Percentiles rank a stretch among this genome's conserved stretches.
Conservation (phyloP, 495 filamentous ascomycete genomes). For the Xylaria nigripes region DNA sequence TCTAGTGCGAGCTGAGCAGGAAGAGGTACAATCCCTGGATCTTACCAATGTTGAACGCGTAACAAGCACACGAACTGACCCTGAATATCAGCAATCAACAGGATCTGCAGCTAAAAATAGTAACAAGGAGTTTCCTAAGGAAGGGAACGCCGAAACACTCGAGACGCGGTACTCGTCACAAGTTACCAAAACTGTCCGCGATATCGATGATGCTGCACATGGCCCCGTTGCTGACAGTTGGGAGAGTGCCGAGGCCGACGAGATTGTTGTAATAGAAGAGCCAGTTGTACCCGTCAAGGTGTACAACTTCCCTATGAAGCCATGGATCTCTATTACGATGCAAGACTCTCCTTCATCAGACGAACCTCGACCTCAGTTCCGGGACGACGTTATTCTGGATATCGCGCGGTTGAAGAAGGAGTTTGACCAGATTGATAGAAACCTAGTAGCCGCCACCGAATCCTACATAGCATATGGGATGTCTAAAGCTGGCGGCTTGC, state of each 20-base stretch:
- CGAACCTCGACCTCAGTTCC: conserved; percentile 46
- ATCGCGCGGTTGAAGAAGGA: conserved; percentile 93
- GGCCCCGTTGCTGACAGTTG: conserved; percentile 59
- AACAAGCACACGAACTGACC: conserved; percentile 34
- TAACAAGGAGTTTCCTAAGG: conserved; percentile 50
- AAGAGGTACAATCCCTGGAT: conserved; percentile 42
- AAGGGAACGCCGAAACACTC: conserved; percentile 42
- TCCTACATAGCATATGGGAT: conserved; percentile 90
- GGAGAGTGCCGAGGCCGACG: conserved; percentile 66
- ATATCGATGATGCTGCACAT: conserved; percentile 51
- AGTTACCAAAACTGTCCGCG: conserved; percentile 47
- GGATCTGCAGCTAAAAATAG: conserved; percentile 42
- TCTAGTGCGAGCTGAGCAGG: conserved; percentile 47
- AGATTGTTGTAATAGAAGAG: conserved; percentile 65
- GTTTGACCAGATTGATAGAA: conserved; percentile 94
- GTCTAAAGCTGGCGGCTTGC: conserved; percentile 80
- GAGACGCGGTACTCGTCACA: conserved; percentile 43
- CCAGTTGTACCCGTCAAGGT: conserved; percentile 60
- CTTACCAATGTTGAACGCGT: conserved; percentile 36
- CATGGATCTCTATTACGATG: conserved; percentile 74
- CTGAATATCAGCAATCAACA: conserved; percentile 38
- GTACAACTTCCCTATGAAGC: conserved; percentile 91
- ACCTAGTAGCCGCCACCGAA: conserved; percentile 79
- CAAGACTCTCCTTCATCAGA: conserved; percentile 29
- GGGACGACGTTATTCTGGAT: conserved; percentile 67